phyloP scores from a whole-genome alignment of 495 filamentous ascomycete genomes.

The Xylaria grammica region DNA sequence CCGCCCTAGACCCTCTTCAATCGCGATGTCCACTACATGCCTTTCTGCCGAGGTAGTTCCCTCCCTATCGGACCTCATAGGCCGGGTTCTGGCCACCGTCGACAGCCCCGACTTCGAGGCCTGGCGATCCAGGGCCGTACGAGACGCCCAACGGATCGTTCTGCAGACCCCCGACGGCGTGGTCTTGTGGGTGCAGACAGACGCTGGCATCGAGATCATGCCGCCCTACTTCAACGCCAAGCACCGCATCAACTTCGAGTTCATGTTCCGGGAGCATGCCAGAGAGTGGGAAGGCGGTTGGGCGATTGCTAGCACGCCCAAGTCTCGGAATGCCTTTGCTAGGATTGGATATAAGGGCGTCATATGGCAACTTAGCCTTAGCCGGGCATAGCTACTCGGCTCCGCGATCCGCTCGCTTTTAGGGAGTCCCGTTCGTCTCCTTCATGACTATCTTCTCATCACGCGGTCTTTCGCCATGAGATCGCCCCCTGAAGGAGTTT shows the following conservation, averaged over 20 bases:
- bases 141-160: background rate
- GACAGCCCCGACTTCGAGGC: background rate
- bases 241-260: background rate
- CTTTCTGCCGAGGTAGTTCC: background rate
- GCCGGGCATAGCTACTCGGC: background rate
- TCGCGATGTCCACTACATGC: no score
- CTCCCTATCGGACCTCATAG: background rate
- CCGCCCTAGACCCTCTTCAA: no score
- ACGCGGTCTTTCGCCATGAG: no score
- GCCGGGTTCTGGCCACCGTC: background rate
- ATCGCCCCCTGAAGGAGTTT: no score
- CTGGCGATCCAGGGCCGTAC: background rate
- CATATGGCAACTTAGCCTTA: background rate
- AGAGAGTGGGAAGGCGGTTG: background rate
- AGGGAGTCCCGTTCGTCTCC: no score
- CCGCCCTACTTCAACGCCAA: background rate
- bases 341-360: constrained; percentile 1
- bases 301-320: background rate
- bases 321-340: background rate
- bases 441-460: no score
- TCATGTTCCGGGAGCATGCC: background rate
- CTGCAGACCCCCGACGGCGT: constrained; percentile 3
- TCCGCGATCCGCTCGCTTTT: no score
- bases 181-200: background rate
- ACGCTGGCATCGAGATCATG: background rate